Evolutionary conservation across 495 filamentous ascomycete species (phyloP).

Genomic region (Cercophora samala): DNA sequence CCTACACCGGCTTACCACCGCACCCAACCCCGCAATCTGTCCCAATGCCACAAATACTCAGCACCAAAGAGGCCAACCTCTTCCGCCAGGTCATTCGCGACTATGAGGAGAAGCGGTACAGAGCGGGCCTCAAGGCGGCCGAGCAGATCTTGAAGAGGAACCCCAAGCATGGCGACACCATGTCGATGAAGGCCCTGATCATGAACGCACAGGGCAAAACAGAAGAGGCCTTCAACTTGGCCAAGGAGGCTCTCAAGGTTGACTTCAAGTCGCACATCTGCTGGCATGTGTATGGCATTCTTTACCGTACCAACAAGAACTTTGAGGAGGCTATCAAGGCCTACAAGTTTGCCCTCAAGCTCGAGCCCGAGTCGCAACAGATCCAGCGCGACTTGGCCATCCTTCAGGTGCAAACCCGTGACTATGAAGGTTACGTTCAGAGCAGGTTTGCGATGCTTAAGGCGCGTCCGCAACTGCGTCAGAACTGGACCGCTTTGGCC

Average conservation of each 20-base stretch:
- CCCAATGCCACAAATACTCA: conserved; percentile 76
- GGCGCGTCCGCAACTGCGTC: conserved; percentile 68
- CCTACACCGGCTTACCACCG: conserved; percentile 5
- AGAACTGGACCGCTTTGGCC: conserved; percentile 95
- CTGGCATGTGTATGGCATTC: conserved; percentile 98
- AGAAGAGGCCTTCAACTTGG: conserved; percentile 89
- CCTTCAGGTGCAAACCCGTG: conserved; percentile 94
- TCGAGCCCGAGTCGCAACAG: conserved; percentile 88
- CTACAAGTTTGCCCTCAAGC: conserved; percentile 87
- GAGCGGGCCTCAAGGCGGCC: conserved; percentile 89
- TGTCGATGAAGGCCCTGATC: conserved; percentile 98
- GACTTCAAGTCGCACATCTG: conserved; percentile 99
- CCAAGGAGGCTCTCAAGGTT: conserved; percentile 82
- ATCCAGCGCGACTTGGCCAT: conserved; percentile 92
- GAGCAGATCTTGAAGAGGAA: conserved; percentile 92
- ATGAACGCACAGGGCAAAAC: conserved; percentile 86
- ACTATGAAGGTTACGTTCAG: conserved; percentile 89
- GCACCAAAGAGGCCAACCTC: conserved; percentile 84
- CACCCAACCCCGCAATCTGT: conserved; percentile 13
- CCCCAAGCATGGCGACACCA: conserved; percentile 95
- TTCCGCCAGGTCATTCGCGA: conserved; percentile 90
- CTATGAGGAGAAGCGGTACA: conserved; percentile 98
- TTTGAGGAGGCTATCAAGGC: conserved; percentile 98
- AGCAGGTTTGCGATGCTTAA: conserved; percentile 83
- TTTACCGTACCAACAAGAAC: conserved; percentile 91